Conservation (phyloP, 2,329 filamentous ascomycete genomes). For the Aspergillus texensis region DNA sequence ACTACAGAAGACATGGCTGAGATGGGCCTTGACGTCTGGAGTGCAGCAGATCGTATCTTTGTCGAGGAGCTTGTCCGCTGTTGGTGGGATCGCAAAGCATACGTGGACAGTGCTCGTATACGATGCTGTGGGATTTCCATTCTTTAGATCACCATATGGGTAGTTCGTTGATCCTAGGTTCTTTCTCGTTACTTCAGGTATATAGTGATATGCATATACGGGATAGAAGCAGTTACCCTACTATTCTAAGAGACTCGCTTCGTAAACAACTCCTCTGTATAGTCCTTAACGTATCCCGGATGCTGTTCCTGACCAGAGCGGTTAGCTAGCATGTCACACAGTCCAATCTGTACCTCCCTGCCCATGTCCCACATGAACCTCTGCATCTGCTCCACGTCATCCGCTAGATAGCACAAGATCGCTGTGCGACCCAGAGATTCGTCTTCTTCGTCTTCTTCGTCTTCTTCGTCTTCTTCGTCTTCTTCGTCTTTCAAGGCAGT, state of each 20-base stretch:
- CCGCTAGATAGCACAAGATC: background rate
- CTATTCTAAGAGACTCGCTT: background rate
- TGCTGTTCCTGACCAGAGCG: background rate
- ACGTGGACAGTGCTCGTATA: slow-evolving; percentile 47
- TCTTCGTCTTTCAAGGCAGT: background rate
- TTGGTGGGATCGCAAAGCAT: slow-evolving; percentile 50
- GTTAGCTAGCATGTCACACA: background rate
- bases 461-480: background rate
- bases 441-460: no score
- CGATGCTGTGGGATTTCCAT: slow-evolving; percentile 53
- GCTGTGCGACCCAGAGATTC: background rate
- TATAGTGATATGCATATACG: background rate
- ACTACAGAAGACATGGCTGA: slow-evolving; percentile 48
- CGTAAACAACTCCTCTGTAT: background rate
- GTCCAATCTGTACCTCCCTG: background rate
- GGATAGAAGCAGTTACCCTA: background rate
- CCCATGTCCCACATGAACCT: background rate
- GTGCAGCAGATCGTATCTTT: slow-evolving; percentile 48
- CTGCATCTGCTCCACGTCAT: background rate
- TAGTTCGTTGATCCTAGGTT: background rate
- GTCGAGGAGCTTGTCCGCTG: slow-evolving; percentile 48
- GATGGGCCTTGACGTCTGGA: slow-evolving; percentile 55
- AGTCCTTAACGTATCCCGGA: background rate
- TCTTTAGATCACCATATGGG: slow-evolving; percentile 27
- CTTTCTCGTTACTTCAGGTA: background rate